These are phyloP conservation scores for Rhododendron ferrugineum DNA, from an alignment of 148 eudicot genomes.

Conservation along the genomic window DNA sequence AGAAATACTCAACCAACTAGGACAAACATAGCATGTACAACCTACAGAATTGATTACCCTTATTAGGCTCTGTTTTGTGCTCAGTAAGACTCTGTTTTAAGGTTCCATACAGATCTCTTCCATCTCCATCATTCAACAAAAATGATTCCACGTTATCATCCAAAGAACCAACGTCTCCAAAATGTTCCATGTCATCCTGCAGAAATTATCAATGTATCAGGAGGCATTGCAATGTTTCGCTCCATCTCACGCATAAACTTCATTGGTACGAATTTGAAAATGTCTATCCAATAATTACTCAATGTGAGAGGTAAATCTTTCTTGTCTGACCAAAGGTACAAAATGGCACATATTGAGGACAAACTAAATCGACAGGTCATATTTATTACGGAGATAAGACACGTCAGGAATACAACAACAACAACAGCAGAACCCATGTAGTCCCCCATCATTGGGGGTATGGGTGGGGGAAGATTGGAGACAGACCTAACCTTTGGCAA, in stretches of 20 bases:
- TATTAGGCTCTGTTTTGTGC: slow-evolving; percentile 75
- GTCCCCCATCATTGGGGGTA: no score
- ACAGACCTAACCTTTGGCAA: no score
- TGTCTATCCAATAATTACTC: background rate
- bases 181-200: slow-evolving; percentile 91
- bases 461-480: no score
- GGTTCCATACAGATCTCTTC: slow-evolving; percentile 69
- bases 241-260: background rate
- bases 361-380: background rate
- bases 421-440: no score
- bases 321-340: background rate
- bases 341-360: background rate
- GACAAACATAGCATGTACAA: background rate
- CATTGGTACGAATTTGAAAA: background rate
- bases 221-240: background rate
- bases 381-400: background rate
- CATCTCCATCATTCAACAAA: slow-evolving; percentile 80
- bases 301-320: background rate
- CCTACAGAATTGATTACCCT: slow-evolving; percentile 35
- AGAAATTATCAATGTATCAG: slow-evolving; percentile 15
- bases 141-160: slow-evolving; percentile 94
- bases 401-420: background rate
- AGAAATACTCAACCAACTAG: background rate
- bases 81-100: slow-evolving; percentile 70
- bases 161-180: slow-evolving; percentile 92